phyloP scores from a whole-genome alignment of 140 eudicot species.

The Bidens hawaiensis region DNA sequence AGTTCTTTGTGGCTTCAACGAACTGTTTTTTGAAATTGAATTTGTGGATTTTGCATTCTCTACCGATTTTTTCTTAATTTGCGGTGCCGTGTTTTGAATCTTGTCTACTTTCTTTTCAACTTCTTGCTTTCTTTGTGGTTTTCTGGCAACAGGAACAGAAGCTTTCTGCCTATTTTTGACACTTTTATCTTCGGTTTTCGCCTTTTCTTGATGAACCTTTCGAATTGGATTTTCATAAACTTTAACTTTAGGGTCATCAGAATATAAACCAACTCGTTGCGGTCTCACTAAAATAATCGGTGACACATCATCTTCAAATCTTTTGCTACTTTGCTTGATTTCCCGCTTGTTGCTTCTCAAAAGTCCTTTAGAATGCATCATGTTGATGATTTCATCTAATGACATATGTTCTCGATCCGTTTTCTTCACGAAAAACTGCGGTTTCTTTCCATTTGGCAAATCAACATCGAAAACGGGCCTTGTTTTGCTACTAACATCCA shows the following conservation, averaged over 20 bases:
- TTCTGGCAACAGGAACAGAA: conserved; percentile 28
- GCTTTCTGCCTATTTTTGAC: conserved; percentile 32
- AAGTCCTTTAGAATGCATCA: conserved; percentile 53
- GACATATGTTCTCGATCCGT: conserved; percentile 38
- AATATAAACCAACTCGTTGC: conserved; percentile 18
- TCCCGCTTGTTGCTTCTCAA: conserved; percentile 33
- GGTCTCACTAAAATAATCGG: conserved; percentile 83
- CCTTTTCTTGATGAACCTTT: conserved; percentile 45
- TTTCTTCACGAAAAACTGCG: conserved; percentile 28
- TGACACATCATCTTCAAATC: conserved; percentile 27
- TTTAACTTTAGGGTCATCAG: conserved; percentile 18
- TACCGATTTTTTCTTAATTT: conserved; percentile 28
- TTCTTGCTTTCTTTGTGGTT: conserved; percentile 40
- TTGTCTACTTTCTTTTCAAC: conserved; percentile 46
- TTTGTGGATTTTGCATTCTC: conserved; percentile 40
- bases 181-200: conserved; percentile 22
- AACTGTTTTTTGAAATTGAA: conserved; percentile 14
- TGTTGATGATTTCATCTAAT: conserved; percentile 44
- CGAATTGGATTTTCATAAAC: conserved; percentile 20
- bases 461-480: conserved; percentile 51
- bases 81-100: conserved; percentile 35
- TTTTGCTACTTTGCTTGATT: conserved; percentile 18
- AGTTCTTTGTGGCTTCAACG: conserved; percentile 27
- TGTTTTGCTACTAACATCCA: conserved; percentile 26
- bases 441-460: conserved; percentile 47